Evolutionary conservation across 2,329 filamentous ascomycete species (phyloP).

Genomic region (Pyrenophora seminiperda): DNA sequence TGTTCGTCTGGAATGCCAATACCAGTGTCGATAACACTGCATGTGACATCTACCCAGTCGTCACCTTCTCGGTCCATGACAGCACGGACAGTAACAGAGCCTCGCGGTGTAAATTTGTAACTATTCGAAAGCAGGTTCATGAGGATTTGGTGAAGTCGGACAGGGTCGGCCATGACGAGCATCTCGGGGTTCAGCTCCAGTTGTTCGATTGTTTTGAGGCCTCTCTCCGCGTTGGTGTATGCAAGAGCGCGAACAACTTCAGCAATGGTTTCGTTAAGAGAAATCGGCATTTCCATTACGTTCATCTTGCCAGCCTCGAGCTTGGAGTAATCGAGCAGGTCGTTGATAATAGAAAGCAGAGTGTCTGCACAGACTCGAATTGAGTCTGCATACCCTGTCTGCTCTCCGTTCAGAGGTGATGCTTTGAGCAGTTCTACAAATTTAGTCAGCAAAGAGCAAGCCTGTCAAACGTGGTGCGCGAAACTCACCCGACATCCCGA

Average conservation of each 20-base stretch:
- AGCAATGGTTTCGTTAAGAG: constrained; percentile 62
- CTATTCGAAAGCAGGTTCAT: constrained; percentile 91
- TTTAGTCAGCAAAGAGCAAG: too few species aligned
- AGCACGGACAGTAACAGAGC: constrained; percentile 82
- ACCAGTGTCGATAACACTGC: constrained; percentile 86
- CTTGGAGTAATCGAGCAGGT: constrained; percentile 59
- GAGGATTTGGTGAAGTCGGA: constrained; percentile 57
- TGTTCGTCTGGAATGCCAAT: constrained; percentile 87
- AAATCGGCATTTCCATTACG: constrained; percentile 64
- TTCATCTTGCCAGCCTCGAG: constrained; percentile 60
- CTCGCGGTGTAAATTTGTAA: constrained; percentile 89
- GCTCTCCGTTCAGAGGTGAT: constrained; percentile 61
- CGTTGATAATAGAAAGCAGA: constrained; percentile 59
- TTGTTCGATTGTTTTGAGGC: constrained; percentile 63
- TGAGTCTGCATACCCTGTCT: constrained; percentile 66
- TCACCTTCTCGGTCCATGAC: constrained; percentile 72
- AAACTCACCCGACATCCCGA: constrained; percentile 55
- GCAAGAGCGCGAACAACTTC: constrained; percentile 68
- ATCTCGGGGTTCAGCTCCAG: constrained; percentile 61
- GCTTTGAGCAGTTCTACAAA: constrained; percentile 61
- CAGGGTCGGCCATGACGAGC: constrained; percentile 58
- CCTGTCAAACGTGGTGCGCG: too few species aligned
- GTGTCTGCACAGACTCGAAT: constrained; percentile 68
- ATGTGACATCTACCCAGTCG: constrained; percentile 74
- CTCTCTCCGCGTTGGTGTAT: constrained; percentile 66